phyloP scores from a whole-genome alignment of 2,329 filamentous ascomycete species.

The Lachnellula suecica region DNA sequence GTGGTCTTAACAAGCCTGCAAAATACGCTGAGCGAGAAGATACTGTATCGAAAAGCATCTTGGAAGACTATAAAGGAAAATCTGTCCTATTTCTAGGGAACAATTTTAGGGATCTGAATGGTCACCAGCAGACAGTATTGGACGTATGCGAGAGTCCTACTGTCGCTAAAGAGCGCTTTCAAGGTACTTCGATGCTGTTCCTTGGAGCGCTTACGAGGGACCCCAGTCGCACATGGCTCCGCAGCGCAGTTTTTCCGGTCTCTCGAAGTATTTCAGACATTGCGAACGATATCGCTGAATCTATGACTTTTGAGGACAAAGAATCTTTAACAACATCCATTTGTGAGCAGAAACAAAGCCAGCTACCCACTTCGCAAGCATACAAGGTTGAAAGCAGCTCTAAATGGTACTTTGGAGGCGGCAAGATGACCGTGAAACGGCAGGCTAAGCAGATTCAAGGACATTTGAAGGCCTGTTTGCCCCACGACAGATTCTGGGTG shows the following conservation, averaged over 20 bases:
- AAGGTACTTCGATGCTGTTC: conserved; percentile 5
- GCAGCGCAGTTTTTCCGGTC: conserved; percentile 3
- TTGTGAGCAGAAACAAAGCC: background rate
- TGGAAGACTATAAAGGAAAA: conserved; percentile 1
- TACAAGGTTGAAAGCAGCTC: conserved; percentile 1
- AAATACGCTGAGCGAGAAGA: background rate
- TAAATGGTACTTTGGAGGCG: conserved; percentile 7
- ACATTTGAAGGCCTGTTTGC: conserved; percentile 1
- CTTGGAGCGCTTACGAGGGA: conserved; percentile 1
- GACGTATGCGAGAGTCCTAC: conserved; percentile 6
- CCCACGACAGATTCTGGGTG: conserved; percentile 9
- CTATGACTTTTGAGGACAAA: conserved; percentile 1
- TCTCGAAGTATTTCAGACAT: conserved; percentile 1
- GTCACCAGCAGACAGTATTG: conserved; percentile 3
- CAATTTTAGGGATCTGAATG: conserved; percentile 2
- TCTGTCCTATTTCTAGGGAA: conserved; percentile 13
- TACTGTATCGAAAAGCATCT: background rate
- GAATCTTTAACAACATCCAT: conserved; percentile 2
- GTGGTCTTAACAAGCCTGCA: background rate
- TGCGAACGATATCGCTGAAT: background rate
- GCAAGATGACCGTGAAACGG: conserved; percentile 1
- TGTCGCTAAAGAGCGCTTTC: conserved; percentile 3
- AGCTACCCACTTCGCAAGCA: background rate
- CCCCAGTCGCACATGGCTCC: conserved; percentile 2
- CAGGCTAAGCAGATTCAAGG: conserved; percentile 4